These are phyloP conservation scores for Cutaneotrichosporon sp. DNA, from an alignment of 1,284 basidiomycete species.

Conservation along the genomic window DNA sequence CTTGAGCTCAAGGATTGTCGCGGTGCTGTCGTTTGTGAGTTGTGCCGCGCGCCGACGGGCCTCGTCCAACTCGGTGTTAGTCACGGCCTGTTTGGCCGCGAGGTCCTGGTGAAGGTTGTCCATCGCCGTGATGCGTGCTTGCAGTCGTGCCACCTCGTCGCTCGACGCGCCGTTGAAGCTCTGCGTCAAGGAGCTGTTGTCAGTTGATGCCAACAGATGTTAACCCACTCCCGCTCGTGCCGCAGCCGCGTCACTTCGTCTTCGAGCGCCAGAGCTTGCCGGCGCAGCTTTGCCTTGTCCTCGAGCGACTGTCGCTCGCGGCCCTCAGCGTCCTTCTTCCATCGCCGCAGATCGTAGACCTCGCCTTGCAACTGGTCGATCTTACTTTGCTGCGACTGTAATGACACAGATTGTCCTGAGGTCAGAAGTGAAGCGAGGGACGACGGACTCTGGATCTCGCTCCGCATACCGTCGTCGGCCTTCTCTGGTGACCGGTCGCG, in stretches of 20 bases:
- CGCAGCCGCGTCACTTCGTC: conserved; percentile 46
- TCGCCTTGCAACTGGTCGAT: conserved; percentile 42
- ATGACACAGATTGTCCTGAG: conserved; percentile 42
- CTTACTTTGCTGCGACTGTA: conserved; percentile 36
- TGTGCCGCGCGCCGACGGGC: conserved; percentile 36
- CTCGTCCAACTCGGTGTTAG: conserved; percentile 33
- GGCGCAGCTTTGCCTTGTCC: conserved; percentile 35
- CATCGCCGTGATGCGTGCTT: conserved; percentile 41
- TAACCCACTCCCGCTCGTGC: conserved; percentile 51
- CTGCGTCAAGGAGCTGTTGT: conserved; percentile 44
- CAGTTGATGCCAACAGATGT: neutral
- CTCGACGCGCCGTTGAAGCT: conserved; percentile 33
- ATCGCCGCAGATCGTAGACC: conserved; percentile 40
- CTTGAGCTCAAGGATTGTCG: conserved; percentile 31
- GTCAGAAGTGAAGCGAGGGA: neutral
- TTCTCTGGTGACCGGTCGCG: conserved; percentile 18
- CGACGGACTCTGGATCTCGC: conserved; percentile 46
- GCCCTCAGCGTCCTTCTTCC: conserved; percentile 45
- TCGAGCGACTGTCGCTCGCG: conserved; percentile 35
- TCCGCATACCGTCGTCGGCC: conserved; percentile 34
- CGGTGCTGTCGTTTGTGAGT: conserved; percentile 32
- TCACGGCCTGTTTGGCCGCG: conserved; percentile 33
- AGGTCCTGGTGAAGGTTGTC: conserved; percentile 39
- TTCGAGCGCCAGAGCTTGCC: conserved; percentile 39
- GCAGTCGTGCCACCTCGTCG: conserved; percentile 32